These are phyloP conservation scores for Elsinoe fawcettii DNA, from an alignment of 2,329 filamentous ascomycete genomes.

Conservation along the genomic window DNA sequence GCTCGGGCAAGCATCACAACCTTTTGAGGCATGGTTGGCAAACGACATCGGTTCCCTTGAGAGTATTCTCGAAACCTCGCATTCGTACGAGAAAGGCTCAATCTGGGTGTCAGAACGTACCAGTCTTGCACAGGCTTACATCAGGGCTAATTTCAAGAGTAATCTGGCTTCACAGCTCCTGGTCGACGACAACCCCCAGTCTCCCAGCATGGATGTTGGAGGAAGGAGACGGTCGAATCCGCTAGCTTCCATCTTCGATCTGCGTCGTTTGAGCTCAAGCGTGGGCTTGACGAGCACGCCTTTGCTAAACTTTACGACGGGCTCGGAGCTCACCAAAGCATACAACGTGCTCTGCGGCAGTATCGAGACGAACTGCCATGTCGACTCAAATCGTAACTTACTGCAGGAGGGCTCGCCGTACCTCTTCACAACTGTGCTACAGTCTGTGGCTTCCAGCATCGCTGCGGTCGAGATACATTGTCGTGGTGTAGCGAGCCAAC, in stretches of 20 bases:
- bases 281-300: not conserved
- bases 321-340: conserved; percentile 30
- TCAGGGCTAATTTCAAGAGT: not conserved
- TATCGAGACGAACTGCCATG: conserved; percentile 9
- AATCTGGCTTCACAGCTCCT: conserved; percentile 1
- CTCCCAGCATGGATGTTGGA: not conserved
- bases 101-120: conserved; percentile 1
- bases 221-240: not conserved
- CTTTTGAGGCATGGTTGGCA: conserved; percentile 63
- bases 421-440: conserved; percentile 45
- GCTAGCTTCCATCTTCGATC: conserved; percentile 6
- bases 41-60: conserved; percentile 7
- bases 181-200: not conserved
- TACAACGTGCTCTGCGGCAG: conserved; percentile 10
- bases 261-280: not conserved
- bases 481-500: conserved; percentile 62
- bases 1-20: conserved; percentile 44
- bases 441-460: conserved; percentile 57
- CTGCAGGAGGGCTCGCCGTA: conserved; percentile 41
- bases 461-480: conserved; percentile 86
- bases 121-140: not conserved
- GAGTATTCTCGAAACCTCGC: not conserved
- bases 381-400: not conserved
- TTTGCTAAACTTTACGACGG: not conserved
- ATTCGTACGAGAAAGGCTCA: not conserved